Evolutionary conservation across 1,284 basidiomycete species (phyloP), one percentile per base, ranked within the genome.

Genomic region (Boletus mariae): DNA sequence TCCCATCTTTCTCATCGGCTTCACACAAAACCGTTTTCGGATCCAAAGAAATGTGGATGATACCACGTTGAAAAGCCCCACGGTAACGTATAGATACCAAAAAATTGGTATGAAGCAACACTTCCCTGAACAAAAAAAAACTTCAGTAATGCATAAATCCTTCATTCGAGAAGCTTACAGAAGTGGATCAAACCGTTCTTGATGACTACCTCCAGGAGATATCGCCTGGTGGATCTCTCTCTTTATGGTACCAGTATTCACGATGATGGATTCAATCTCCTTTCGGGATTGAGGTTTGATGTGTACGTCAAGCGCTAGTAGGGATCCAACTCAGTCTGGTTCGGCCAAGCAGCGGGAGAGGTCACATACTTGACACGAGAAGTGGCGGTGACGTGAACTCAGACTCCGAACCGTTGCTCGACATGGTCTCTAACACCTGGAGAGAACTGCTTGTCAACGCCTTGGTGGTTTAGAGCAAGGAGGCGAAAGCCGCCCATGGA

Each of bases 161-260:
- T 11, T 7, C 34, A 15, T 11, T 13, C 17, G 10, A 41, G 31
- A n/a, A n/a, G 12, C 44, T 23, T 47, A 57, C 56, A 58, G 35
- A 23, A 52, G 56, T 9, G 35, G 45, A 38, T 47, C 17, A 8
- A 59, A 56, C 4, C 5, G 15, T 37, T 45, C 41, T 20, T 20
- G 31, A 43, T 41, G 20, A 20, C 20, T 20, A 20, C 20, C 20
- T 20, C 20, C 20, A 20, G 20, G 20, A 20, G 20, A 20, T 20
- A 20, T 20, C 20, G 20, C 20, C 20, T 20, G 20, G 2, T 20
- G 20, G 2, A 6, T 56, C 3, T 37, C 12, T 45, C 10, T 13
- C 23, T 0, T 17, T 5, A 11, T 23, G 32, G 13, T 6, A 15
- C 45, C 45, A 4, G 28, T 41, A 13, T 35, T 43, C 15, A 48